Conservation (phyloP, 1,284 basidiomycete species). For the Cutaneotrichosporon daszewskae region DNA sequence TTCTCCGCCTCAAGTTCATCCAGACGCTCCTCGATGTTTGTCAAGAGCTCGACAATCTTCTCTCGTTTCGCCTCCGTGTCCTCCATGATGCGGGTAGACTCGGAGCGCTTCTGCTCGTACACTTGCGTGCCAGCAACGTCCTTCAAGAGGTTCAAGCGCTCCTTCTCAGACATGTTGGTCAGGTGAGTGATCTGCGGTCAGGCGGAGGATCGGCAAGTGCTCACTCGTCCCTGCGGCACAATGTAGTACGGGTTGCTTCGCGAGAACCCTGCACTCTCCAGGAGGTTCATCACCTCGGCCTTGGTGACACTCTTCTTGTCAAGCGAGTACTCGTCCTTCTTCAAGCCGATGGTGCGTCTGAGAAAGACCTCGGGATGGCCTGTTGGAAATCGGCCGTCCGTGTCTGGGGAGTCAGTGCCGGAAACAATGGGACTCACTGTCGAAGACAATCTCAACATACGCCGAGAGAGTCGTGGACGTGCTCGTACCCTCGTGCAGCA, state of each 20-base stretch:
- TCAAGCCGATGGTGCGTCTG: constrained; percentile 88
- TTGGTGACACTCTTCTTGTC: constrained; percentile 89
- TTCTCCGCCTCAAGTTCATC: constrained; percentile 94
- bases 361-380: constrained; percentile 77
- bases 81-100: constrained; percentile 91
- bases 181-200: constrained; percentile 76
- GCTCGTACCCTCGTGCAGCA: constrained; percentile 88
- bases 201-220: constrained; percentile 31
- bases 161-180: constrained; percentile 95
- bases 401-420: constrained; percentile 24
- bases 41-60: constrained; percentile 85
- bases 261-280: constrained; percentile 94
- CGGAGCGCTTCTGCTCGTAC: constrained; percentile 88
- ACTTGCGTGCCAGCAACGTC: constrained; percentile 98
- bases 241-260: constrained; percentile 99
- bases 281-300: constrained; percentile 92
- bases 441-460: constrained; percentile 82
- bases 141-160: constrained; percentile 86
- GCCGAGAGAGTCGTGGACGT: constrained; percentile 86
- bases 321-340: constrained; percentile 97
- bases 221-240: constrained; percentile 89
- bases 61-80: constrained; percentile 88
- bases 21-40: constrained; percentile 85
- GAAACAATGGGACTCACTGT: constrained; percentile 55
- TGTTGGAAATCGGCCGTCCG: constrained; percentile 83